These are phyloP conservation scores for Verticillium tricorpus DNA, from an alignment of 2,329 filamentous ascomycete genomes.

Conservation along the genomic window DNA sequence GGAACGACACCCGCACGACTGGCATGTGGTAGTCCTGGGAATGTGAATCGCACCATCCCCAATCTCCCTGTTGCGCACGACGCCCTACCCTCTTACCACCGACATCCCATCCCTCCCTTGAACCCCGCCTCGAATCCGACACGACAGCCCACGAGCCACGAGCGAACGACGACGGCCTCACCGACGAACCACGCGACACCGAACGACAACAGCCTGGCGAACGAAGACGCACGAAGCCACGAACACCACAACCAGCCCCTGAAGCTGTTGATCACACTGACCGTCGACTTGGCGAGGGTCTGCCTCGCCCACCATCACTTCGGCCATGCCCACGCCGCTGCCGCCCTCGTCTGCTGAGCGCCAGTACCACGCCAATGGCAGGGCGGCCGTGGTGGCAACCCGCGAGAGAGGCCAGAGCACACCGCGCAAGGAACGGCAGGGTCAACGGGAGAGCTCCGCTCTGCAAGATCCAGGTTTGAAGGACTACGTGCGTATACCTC, in stretches of 20 bases:
- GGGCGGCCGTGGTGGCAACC: conserved; percentile 31
- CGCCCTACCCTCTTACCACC: not conserved
- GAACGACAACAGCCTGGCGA: not conserved
- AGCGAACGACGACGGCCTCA: not conserved
- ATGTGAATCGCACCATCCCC: not conserved
- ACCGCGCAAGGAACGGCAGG: conserved; percentile 55
- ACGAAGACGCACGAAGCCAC: not conserved
- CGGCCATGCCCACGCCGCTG: conserved; percentile 28
- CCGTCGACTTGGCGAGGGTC: conserved; percentile 13
- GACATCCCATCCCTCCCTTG: not conserved
- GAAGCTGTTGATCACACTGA: conserved; percentile 17
- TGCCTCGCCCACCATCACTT: conserved; percentile 1
- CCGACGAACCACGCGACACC: not conserved
- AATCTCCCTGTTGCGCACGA: not conserved
- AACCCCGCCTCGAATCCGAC: not conserved
- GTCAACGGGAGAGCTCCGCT: conserved; percentile 52
- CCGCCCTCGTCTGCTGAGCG: conserved; percentile 26
- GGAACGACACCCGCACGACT: conserved; percentile 6
- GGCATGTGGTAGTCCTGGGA: conserved; percentile 1
- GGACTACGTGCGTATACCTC: conserved; percentile 62
- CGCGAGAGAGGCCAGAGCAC: conserved; percentile 48
- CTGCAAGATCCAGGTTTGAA: conserved; percentile 74
- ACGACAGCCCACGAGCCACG: not conserved
- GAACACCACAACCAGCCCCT: not conserved
- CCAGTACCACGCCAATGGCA: conserved; percentile 40